phyloP scores from a whole-genome alignment of 805 yeast species.

The Zygosaccharomyces kombuchaensis region DNA sequence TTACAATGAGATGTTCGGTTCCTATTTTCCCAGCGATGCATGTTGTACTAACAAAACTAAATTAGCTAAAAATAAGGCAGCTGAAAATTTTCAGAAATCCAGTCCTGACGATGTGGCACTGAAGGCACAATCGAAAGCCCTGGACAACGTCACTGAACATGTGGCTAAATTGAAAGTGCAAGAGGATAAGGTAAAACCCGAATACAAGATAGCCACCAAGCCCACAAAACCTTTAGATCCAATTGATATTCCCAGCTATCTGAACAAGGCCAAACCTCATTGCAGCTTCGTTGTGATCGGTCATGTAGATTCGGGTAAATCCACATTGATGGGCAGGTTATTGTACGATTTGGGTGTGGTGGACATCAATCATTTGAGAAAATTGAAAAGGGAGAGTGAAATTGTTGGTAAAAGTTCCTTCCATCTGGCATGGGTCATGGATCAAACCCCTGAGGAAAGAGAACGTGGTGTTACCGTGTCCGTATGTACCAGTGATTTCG shows the following conservation, averaged over 20 bases:
- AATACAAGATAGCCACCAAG: conserved; percentile 25
- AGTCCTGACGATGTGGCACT: conserved; percentile 79
- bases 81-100: conserved; percentile 56
- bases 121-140: conserved; percentile 51
- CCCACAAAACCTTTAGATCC: conserved; percentile 34
- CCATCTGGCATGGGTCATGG: conserved; percentile 99
- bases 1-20: conserved; percentile 28
- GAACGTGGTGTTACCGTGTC: conserved; percentile 98
- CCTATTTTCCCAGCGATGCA: conserved; percentile 31
- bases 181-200: conserved; percentile 37
- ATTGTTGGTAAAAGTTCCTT: conserved; percentile 99
- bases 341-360: conserved; percentile 92
- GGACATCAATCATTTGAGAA: conserved; percentile 93
- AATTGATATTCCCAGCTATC: conserved; percentile 67
- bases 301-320: conserved; percentile 98
- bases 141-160: conserved; percentile 33
- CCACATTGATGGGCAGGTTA: conserved; percentile 97
- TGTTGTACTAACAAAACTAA: conserved; percentile 38
- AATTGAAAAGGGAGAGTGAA: conserved; percentile 94
- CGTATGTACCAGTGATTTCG: conserved; percentile 94
- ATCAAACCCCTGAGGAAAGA: conserved; percentile 96
- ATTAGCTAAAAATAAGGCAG: conserved; percentile 37
- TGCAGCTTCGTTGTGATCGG: conserved; percentile 96
- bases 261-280: conserved; percentile 91
- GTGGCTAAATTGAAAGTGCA: conserved; percentile 15